These are phyloP conservation scores for Chloranthus sessilifolius DNA, from an alignment of 164 flowering plant species.

Conservation along the genomic window DNA sequence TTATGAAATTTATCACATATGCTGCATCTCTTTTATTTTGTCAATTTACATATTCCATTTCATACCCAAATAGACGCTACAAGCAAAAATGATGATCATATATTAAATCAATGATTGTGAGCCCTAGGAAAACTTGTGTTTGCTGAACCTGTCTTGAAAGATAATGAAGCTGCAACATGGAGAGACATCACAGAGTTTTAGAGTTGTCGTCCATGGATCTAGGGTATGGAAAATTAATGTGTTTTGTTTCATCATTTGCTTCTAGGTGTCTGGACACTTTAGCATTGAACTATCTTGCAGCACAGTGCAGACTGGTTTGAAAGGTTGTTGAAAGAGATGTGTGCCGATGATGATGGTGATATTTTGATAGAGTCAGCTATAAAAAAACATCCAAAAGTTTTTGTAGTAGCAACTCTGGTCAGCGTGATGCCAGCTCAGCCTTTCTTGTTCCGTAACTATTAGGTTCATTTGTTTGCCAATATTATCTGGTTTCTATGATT, in stretches of 20 bases:
- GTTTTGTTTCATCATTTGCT: conserved; percentile 3
- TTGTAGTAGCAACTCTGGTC: conserved; percentile 87
- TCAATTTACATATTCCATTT: conserved; percentile 4
- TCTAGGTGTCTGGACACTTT: conserved; percentile 1
- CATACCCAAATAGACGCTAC: too few species aligned
- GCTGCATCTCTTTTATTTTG: neutral
- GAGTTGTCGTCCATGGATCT: conserved; percentile 98
- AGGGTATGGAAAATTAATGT: conserved; percentile 47
- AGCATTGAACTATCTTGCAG: conserved; percentile 48
- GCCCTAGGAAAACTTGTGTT: conserved; percentile 86
- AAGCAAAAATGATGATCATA: too few species aligned
- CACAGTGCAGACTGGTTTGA: conserved; percentile 99
- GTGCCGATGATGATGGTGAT: conserved; percentile 99
- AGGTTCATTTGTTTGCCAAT: conserved; percentile 39
- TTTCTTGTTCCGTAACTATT: conserved; percentile 93
- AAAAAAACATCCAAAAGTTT: conserved; percentile 80
- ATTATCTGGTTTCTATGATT: too few species aligned
- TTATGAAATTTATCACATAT: neutral
- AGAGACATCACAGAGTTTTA: conserved; percentile 97
- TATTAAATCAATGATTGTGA: too few species aligned
- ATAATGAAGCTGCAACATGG: conserved; percentile 99
- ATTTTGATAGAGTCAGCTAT: conserved; percentile 92
- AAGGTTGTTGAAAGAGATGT: conserved; percentile 89
- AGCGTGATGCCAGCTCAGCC: conserved; percentile 95
- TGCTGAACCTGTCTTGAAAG: conserved; percentile 92